phyloP scores from a whole-genome alignment of 176 grass and related monocot species.

The Ananas comosus region DNA sequence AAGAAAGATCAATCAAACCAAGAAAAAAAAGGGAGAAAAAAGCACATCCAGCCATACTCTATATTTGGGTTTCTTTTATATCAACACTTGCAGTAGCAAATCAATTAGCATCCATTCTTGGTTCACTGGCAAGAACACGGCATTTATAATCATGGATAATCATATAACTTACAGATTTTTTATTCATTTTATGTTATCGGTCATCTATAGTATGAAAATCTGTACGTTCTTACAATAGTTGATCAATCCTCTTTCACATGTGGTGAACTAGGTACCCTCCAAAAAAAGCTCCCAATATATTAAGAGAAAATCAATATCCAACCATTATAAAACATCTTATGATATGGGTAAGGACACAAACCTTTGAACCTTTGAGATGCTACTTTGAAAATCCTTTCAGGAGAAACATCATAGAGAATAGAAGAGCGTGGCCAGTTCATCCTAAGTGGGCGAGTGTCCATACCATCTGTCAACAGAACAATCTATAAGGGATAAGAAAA shows the following conservation, averaged over 20 bases:
- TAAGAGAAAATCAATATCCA: neutral
- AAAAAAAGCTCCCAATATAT: conserved; percentile 4
- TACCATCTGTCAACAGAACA: conserved; percentile 96
- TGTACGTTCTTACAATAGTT: no score
- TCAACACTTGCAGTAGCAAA: neutral
- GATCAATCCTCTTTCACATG: no score
- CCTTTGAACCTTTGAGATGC: conserved; percentile 57
- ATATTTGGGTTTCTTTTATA: neutral
- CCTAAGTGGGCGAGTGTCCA: conserved; percentile 94
- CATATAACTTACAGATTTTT: no score
- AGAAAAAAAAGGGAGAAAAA: neutral
- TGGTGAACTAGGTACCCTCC: neutral
- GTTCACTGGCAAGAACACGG: neutral
- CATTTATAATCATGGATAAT: neutral
- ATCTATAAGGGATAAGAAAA: conserved; percentile 79
- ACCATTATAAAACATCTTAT: neutral
- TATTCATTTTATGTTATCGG: no score
- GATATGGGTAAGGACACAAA: conserved; percentile 8
- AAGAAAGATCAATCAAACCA: no score
- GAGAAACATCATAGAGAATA: conserved; percentile 73
- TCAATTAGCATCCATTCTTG: neutral
- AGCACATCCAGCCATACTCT: neutral
- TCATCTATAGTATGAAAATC: no score
- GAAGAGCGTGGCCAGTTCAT: conserved; percentile 67
- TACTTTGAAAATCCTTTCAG: conserved; percentile 38